Conservation (phyloP, 2,329 filamentous ascomycete species). For the Ascomycota sp. region DNA sequence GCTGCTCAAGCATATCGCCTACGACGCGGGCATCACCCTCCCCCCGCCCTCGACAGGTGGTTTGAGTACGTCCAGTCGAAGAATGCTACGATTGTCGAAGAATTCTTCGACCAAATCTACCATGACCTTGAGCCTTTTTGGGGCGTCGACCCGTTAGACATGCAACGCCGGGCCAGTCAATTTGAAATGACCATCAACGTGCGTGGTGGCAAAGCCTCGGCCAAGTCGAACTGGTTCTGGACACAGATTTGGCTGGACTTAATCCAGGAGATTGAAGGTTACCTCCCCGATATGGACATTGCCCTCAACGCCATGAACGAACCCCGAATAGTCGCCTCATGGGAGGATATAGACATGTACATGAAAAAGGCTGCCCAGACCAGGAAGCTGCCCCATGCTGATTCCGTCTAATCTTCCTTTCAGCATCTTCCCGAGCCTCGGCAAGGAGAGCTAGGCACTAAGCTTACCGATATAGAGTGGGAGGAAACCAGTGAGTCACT, state of each 20-base stretch:
- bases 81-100: slow-evolving; percentile 37
- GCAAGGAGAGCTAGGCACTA: slow-evolving; percentile 13
- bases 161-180: slow-evolving; percentile 17
- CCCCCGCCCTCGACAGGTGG: slow-evolving; percentile 43
- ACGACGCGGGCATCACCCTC: slow-evolving; percentile 37
- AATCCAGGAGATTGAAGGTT: slow-evolving; percentile 26
- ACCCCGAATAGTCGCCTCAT: slow-evolving; percentile 40
- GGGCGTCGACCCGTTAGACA: slow-evolving; percentile 25
- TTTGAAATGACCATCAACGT: slow-evolving; percentile 47
- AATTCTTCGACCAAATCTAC: slow-evolving; percentile 45
- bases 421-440: slow-evolving; percentile 19
- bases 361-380: slow-evolving; percentile 31
- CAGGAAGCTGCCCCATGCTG: slow-evolving; percentile 14
- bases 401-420: slow-evolving; percentile 22
- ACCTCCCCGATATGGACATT: slow-evolving; percentile 47
- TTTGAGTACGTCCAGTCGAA: slow-evolving; percentile 27
- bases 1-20: slow-evolving; percentile 36
- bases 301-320: slow-evolving; percentile 49
- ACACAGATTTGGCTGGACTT: slow-evolving; percentile 25
- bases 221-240: slow-evolving; percentile 26
- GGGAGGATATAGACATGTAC: slow-evolving; percentile 36
- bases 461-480: slow-evolving; percentile 23
- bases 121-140: slow-evolving; percentile 41
- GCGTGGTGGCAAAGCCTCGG: slow-evolving; percentile 36
- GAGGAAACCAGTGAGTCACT: slow-evolving; percentile 25